Evolutionary conservation across 192 early-diverging fungal species (phyloP).

Genomic region (Linnemannia exigua): DNA sequence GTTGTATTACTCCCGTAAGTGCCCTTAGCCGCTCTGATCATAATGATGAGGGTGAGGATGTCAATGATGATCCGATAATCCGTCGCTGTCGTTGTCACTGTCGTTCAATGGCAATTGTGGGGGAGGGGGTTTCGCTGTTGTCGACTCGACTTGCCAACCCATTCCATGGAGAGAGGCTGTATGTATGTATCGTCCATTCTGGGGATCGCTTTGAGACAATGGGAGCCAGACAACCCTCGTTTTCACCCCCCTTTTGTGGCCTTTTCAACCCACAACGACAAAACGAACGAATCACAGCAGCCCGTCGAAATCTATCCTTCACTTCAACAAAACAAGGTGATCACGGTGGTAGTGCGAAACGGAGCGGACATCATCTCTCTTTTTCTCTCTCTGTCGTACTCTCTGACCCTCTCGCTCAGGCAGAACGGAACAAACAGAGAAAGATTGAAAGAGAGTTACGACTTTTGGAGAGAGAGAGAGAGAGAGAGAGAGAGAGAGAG

Average conservation of each 20-base stretch:
- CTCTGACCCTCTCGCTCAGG: too few species aligned
- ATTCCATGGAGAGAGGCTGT: background rate
- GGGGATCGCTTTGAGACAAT: background rate
- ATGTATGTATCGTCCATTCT: too few species aligned
- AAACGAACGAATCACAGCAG: background rate
- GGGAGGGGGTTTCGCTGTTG: too few species aligned
- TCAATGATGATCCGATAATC: too few species aligned
- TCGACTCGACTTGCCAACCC: background rate
- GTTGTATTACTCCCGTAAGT: slow-evolving; percentile 35
- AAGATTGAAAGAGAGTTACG: background rate
- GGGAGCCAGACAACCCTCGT: background rate
- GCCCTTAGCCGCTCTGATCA: background rate
- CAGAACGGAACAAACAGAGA: background rate
- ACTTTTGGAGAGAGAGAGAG: background rate
- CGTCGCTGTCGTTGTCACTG: background rate
- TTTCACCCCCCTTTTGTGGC: background rate
- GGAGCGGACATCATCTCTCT: too few species aligned
- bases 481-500: too few species aligned
- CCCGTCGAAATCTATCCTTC: background rate
- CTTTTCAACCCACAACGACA: background rate
- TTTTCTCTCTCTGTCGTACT: too few species aligned
- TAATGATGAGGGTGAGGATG: background rate
- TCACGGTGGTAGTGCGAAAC: background rate
- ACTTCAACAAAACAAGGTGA: background rate
- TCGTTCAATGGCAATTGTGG: too few species aligned